A percentile compares a stretch with the other conserved stretches of the same genome.
Conservation (phyloP, 768 basidiomycete species). For the Crassisporium funariophilum region DNA sequence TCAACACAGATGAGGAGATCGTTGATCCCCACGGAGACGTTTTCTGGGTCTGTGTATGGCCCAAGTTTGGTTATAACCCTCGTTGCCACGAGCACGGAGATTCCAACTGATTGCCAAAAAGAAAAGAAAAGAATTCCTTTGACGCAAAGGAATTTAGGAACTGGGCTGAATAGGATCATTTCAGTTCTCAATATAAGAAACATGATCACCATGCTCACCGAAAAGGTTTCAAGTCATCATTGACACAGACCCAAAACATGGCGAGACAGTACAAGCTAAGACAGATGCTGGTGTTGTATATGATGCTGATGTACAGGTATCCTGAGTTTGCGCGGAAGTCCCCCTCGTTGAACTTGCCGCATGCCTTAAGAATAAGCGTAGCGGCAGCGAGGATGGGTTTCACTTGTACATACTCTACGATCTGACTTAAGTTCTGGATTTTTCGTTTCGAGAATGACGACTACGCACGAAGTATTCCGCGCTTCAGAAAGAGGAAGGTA, state of each 20-base stretch:
- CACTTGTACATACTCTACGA: constrained; percentile 92
- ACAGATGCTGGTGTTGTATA: constrained; percentile 84
- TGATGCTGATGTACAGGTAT: constrained; percentile 86
- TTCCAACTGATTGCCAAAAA: constrained; percentile 92
- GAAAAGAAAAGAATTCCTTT: constrained; percentile 98
- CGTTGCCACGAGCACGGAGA: constrained; percentile 88
- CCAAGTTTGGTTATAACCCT: constrained; percentile 78
- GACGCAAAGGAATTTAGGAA: constrained; percentile 98
- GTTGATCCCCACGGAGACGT: constrained; percentile 87
- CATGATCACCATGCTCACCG: constrained; percentile 46
- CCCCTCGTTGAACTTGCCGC: constrained; percentile 89
- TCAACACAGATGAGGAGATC: constrained; percentile 94
- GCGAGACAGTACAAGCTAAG: constrained; percentile 87
- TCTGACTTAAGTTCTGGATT: background rate
- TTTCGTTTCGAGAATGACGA: background rate
- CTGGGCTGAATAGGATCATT: constrained; percentile 52
- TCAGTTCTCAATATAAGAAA: constrained; percentile 2
- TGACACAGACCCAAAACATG: constrained; percentile 95
- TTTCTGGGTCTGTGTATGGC: constrained; percentile 83
- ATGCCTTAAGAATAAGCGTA: constrained; percentile 84
- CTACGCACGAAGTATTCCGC: constrained; percentile 85
- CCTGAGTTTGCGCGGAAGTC: constrained; percentile 82
- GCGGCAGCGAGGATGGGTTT: constrained; percentile 88
- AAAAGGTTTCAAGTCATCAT: constrained; percentile 87
- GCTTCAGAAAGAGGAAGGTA: constrained; percentile 90